Percentiles rank a stretch among this genome's conserved stretches.
Conservation (phyloP, 768 basidiomycete species). For the Kwoniella shandongensis region DNA sequence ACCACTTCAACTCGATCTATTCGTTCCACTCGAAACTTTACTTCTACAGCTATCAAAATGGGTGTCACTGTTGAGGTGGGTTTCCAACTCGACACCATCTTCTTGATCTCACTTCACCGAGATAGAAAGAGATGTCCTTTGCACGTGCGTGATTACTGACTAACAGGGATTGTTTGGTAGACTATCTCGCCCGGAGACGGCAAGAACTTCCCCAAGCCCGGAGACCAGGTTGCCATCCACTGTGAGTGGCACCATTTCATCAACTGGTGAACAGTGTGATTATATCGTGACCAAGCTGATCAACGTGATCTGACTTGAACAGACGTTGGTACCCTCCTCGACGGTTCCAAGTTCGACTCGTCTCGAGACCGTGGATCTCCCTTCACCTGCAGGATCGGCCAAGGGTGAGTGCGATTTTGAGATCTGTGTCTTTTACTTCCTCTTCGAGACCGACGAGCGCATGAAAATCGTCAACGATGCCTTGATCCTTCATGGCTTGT, state of each 20-base stretch:
- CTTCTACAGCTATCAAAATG: conserved; percentile 48
- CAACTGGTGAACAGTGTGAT: no score
- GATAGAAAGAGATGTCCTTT: no score
- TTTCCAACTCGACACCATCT: no score
- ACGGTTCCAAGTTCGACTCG: conserved; percentile 54
- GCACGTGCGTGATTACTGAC: no score
- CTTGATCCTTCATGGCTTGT: background rate
- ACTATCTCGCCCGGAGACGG: conserved; percentile 50
- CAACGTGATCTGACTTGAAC: no score
- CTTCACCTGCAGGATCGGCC: conserved; percentile 51
- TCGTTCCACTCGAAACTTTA: conserved; percentile 26
- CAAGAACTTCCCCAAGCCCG: conserved; percentile 51
- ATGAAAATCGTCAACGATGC: background rate
- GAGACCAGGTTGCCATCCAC: conserved; percentile 50
- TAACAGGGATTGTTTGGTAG: conserved; percentile 17
- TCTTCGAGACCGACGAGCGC: background rate
- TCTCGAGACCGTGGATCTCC: conserved; percentile 48
- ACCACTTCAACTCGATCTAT: conserved; percentile 17
- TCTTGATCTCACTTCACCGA: no score
- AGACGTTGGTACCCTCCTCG: conserved; percentile 54
- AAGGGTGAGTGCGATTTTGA: conserved; percentile 21
- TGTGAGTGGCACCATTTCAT: conserved; percentile 30
- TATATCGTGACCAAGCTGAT: no score
- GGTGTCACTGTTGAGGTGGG: conserved; percentile 50
- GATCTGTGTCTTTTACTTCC: background rate